These are phyloP conservation scores for Diaporthe citri DNA, from an alignment of 2,329 filamentous ascomycete species.

Conservation along the genomic window DNA sequence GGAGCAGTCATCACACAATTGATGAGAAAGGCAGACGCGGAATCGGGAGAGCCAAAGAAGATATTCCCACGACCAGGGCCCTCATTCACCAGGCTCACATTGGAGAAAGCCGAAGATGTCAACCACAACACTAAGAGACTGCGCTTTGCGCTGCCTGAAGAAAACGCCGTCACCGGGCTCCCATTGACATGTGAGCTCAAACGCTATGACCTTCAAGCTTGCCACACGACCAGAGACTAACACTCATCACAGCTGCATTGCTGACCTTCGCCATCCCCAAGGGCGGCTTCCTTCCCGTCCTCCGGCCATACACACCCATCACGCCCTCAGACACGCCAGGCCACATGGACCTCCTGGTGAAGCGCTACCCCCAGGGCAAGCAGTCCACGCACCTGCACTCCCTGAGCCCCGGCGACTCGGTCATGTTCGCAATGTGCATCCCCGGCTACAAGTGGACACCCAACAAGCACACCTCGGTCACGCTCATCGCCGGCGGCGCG, in stretches of 20 bases:
- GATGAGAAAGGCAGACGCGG: slow-evolving; percentile 30
- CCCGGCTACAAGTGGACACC: slow-evolving; percentile 67
- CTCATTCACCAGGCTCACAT: slow-evolving; percentile 59
- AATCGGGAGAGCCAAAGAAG: slow-evolving; percentile 26
- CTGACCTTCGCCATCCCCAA: slow-evolving; percentile 71
- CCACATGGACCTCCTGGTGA: slow-evolving; percentile 74
- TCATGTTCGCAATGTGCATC: slow-evolving; percentile 69
- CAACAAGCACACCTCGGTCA: slow-evolving; percentile 64
- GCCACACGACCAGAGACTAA: neutral
- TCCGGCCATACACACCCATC: slow-evolving; percentile 77
- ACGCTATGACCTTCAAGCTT: neutral
- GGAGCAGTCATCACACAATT: slow-evolving; percentile 35
- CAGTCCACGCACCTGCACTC: slow-evolving; percentile 76
- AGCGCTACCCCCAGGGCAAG: slow-evolving; percentile 76
- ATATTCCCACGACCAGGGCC: slow-evolving; percentile 46
- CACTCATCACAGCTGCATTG: slow-evolving; percentile 61
- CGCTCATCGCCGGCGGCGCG: slow-evolving; percentile 77
- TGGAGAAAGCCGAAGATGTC: slow-evolving; percentile 65
- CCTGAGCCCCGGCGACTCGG: slow-evolving; percentile 70
- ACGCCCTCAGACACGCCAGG: slow-evolving; percentile 66
- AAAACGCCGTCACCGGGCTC: slow-evolving; percentile 62
- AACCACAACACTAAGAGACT: slow-evolving; percentile 72
- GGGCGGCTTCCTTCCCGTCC: slow-evolving; percentile 68
- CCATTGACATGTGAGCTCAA: slow-evolving; percentile 58
- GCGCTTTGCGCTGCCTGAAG: slow-evolving; percentile 66